phyloP scores from a whole-genome alignment of 257 asterid species.

The Rauvolfia tetraphylla region DNA sequence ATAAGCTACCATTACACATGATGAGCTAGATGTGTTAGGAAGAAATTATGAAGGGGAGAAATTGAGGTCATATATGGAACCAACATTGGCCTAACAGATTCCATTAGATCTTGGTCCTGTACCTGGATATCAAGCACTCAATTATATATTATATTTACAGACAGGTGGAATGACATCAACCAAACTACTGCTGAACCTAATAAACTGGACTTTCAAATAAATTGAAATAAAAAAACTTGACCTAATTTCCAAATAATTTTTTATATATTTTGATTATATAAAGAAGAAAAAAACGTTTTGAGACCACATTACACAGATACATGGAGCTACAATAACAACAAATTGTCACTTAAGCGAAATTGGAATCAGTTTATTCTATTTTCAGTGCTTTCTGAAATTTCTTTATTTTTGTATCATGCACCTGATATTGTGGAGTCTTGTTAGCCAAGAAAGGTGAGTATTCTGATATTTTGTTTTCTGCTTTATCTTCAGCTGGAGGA shows the following conservation, averaged over 20 bases:
- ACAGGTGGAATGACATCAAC: background rate
- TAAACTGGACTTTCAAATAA: background rate
- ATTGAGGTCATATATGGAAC: background rate
- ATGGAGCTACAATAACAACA: background rate
- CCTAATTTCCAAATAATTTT: background rate
- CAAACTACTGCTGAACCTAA: background rate
- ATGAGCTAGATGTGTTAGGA: background rate
- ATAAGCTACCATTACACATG: background rate
- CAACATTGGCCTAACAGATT: background rate
- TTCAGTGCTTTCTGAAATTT: background rate
- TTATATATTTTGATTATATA: background rate
- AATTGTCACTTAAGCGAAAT: background rate
- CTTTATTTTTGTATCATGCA: background rate
- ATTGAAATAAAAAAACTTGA: background rate
- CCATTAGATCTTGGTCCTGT: background rate
- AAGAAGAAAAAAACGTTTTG: background rate
- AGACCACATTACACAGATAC: background rate
- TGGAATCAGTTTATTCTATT: background rate
- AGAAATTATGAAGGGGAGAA: background rate
- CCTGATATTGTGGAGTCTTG: background rate
- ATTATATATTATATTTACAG: no score
- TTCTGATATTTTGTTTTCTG: conserved; percentile 10
- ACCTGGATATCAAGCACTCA: background rate
- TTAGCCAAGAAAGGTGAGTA: background rate
- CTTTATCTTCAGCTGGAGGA: conserved; percentile 70